A percentile compares a stretch with the other conserved stretches of the same genome.
phyloP scores from a whole-genome alignment of 495 filamentous ascomycete genomes.

The Penicillium bialowiezense region DNA sequence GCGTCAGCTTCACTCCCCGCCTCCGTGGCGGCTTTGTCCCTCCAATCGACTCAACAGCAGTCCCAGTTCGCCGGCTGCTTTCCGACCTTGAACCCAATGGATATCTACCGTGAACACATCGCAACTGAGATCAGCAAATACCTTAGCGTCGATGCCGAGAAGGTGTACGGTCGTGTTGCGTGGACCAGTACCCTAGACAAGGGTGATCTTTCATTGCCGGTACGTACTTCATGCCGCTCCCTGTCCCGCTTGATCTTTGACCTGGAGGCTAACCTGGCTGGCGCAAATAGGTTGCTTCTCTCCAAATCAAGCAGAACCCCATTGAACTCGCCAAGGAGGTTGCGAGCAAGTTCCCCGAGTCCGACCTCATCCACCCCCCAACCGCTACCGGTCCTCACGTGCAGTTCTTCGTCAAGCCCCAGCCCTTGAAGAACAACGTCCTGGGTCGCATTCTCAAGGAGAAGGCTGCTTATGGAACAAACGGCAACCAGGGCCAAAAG shows the following conservation, averaged over 20 bases:
- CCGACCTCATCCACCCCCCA: conserved; percentile 70
- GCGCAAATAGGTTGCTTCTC: conserved; percentile 55
- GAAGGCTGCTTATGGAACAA: conserved; percentile 63
- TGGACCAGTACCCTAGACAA: conserved; percentile 87
- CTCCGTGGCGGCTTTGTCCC: conserved; percentile 38
- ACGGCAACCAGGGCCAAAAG: conserved; percentile 61
- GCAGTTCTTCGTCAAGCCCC: conserved; percentile 74
- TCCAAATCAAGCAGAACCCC: conserved; percentile 81
- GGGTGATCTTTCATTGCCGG: conserved; percentile 80
- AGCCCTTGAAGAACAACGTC: conserved; percentile 56
- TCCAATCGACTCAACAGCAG: conserved; percentile 37
- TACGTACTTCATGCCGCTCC: conserved; percentile 20
- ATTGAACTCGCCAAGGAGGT: conserved; percentile 68
- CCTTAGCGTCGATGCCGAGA: conserved; percentile 65
- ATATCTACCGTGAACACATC: conserved; percentile 85
- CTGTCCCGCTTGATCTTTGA: too few species aligned
- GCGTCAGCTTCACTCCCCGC: conserved; percentile 32
- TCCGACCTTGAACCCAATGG: conserved; percentile 77
- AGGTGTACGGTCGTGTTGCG: conserved; percentile 74
- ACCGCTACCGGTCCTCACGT: conserved; percentile 62
- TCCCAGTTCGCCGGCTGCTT: conserved; percentile 47
- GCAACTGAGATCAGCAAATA: conserved; percentile 68
- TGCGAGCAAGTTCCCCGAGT: conserved; percentile 74
- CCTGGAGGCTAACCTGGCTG: neutral
- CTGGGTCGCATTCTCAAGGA: conserved; percentile 61